Conservation (phyloP, 163 green algal genomes). For the Chlorella variabilis region DNA sequence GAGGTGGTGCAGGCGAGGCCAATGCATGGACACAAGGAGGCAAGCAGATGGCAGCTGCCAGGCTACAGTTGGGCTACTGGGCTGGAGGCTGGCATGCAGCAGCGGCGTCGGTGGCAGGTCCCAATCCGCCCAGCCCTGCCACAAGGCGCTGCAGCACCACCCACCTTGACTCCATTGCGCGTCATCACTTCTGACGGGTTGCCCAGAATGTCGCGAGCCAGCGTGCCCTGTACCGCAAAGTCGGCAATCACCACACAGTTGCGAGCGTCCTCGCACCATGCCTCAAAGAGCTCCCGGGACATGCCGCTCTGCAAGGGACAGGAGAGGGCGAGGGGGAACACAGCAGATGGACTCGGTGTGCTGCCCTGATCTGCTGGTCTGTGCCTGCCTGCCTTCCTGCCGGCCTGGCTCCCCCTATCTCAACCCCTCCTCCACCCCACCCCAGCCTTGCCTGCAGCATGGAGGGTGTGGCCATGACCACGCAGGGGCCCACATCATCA, state of each 20-base stretch:
- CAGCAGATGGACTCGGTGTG: no score
- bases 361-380: no score
- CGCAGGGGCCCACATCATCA: conserved; percentile 89
- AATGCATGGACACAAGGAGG: no score
- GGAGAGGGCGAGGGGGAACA: not conserved
- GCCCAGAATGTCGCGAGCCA: conserved; percentile 94
- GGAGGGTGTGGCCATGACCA: conserved; percentile 96
- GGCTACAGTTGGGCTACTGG: no score
- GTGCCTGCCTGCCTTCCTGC: no score
- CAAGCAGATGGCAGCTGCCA: no score
- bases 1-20: not conserved
- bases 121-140: no score
- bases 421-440: no score
- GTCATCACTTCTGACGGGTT: conserved; percentile 82
- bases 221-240: conserved; percentile 92
- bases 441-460: conserved; percentile 82
- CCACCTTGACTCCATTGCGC: conserved; percentile 72
- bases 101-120: no score
- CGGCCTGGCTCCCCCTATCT: no score
- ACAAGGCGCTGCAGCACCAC: not conserved
- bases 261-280: conserved; percentile 88
- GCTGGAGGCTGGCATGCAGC: no score
- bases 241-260: conserved; percentile 93
- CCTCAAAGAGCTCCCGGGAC: conserved; percentile 94
- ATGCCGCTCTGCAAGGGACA: conserved; percentile 66